Percentiles rank a stretch among this genome's conserved stretches.
Evolutionary conservation across 2,329 filamentous ascomycete genomes (phyloP).

Genomic region (Penicillium sclerotiorum): DNA sequence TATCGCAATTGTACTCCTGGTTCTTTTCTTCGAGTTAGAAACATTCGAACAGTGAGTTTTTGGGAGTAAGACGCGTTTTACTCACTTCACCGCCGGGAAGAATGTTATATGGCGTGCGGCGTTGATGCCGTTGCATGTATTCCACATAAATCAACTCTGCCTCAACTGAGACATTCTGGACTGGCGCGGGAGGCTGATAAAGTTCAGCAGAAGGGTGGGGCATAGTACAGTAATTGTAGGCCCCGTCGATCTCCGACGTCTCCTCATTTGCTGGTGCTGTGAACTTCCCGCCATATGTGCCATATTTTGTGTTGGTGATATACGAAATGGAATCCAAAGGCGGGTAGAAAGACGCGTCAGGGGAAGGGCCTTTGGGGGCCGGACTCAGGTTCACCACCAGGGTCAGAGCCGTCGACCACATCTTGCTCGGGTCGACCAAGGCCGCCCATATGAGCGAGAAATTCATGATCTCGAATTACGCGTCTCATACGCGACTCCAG

Average conservation of each 20-base stretch:
- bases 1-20: constrained; percentile 36
- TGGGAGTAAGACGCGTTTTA: too few relatives aligned
- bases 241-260: constrained; percentile 18
- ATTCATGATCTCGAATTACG: constrained; percentile 1
- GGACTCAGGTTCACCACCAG: not conserved
- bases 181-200: constrained; percentile 29
- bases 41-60: too few relatives aligned
- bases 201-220: constrained; percentile 34
- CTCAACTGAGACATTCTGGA: constrained; percentile 25
- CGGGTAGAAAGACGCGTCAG: constrained; percentile 31
- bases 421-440: constrained; percentile 8
- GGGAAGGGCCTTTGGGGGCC: not conserved
- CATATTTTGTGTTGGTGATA: constrained; percentile 33
- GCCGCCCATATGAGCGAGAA: constrained; percentile 4
- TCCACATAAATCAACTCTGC: constrained; percentile 36
- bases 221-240: constrained; percentile 41
- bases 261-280: constrained; percentile 24
- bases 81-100: constrained; percentile 37
- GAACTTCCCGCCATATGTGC: constrained; percentile 37
- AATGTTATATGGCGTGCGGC: constrained; percentile 39
- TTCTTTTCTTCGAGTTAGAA: constrained; percentile 21
- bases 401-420: constrained; percentile 3
- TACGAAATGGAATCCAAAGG: constrained; percentile 36
- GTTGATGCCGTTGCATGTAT: constrained; percentile 40
- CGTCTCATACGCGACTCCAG: too few relatives aligned